Evolutionary conservation across 2,329 filamentous ascomycete genomes (phyloP).

Genomic region (Alternaria arborescens): DNA sequence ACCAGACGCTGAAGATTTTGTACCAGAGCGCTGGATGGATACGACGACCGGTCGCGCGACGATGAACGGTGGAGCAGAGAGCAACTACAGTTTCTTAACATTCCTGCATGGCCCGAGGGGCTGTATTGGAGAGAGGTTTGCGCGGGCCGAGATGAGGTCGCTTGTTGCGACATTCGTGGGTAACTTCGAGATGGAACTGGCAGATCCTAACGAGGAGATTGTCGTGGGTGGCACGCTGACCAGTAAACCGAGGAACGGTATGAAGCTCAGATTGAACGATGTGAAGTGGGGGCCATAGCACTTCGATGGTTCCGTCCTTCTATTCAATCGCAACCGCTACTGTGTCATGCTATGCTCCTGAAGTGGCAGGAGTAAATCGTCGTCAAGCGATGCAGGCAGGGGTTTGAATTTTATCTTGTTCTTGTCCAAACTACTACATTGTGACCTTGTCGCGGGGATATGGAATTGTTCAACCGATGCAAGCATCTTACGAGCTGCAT

Average conservation of each 20-base stretch:
- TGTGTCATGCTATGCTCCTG: neutral
- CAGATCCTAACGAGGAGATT: conserved; percentile 40
- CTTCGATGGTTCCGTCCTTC: neutral
- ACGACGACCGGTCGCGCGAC: conserved; percentile 48
- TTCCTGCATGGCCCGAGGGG: conserved; percentile 55
- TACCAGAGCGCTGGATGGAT: conserved; percentile 58
- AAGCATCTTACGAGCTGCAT: neutral
- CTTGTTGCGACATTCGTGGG: conserved; percentile 49
- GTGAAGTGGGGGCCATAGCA: conserved; percentile 27
- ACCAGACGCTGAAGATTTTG: conserved; percentile 51
- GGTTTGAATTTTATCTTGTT: neutral
- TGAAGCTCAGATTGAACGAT: conserved; percentile 45
- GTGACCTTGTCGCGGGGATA: neutral
- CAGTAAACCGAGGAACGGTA: conserved; percentile 50
- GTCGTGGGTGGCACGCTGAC: conserved; percentile 48
- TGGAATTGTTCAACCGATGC: neutral
- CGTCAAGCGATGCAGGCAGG: neutral
- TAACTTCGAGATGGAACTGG: conserved; percentile 47
- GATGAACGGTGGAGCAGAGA: conserved; percentile 50
- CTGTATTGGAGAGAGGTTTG: conserved; percentile 52
- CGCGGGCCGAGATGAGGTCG: conserved; percentile 48
- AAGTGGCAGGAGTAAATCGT: neutral
- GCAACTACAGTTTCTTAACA: conserved; percentile 54
- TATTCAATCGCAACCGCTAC: neutral
- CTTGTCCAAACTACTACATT: neutral